Evolutionary conservation across 345 rosid species (phyloP).

Genomic region (Abelmoschus esculentus): DNA sequence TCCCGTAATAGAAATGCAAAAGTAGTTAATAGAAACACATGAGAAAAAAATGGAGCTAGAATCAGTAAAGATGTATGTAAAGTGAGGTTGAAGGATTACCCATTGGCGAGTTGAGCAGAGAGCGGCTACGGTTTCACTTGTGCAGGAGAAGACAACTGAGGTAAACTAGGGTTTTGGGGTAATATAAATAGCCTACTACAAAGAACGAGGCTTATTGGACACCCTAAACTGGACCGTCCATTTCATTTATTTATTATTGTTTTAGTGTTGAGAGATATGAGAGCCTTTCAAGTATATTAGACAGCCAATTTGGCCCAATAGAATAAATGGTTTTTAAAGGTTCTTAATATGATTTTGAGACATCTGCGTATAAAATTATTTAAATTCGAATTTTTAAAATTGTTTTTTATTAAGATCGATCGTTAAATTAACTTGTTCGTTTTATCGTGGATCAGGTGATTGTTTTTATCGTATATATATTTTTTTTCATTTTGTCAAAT

Average conservation of each 20-base stretch:
- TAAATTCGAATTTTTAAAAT: too few relatives aligned
- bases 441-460: too few relatives aligned
- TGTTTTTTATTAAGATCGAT: too few relatives aligned
- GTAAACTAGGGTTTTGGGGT: background rate
- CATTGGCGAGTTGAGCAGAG: slow-evolving; percentile 3
- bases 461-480: too few relatives aligned
- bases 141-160: background rate
- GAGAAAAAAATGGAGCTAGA: background rate
- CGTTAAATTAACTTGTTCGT: too few relatives aligned
- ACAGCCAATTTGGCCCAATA: background rate
- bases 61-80: background rate
- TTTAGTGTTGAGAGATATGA: background rate
- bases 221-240: background rate
- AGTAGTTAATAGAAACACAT: background rate
- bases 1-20: background rate
- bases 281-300: background rate
- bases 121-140: slow-evolving; percentile 7
- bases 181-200: background rate
- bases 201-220: background rate
- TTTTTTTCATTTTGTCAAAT: too few relatives aligned
- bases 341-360: too few relatives aligned
- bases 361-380: too few relatives aligned
- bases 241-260: background rate
- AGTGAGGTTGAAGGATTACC: slow-evolving; percentile 1
- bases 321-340: too few relatives aligned